Evolutionary conservation across 345 rosid species (phyloP), one percentile per base, ranked within the genome.

Genomic region (Salix suchowensis): DNA sequence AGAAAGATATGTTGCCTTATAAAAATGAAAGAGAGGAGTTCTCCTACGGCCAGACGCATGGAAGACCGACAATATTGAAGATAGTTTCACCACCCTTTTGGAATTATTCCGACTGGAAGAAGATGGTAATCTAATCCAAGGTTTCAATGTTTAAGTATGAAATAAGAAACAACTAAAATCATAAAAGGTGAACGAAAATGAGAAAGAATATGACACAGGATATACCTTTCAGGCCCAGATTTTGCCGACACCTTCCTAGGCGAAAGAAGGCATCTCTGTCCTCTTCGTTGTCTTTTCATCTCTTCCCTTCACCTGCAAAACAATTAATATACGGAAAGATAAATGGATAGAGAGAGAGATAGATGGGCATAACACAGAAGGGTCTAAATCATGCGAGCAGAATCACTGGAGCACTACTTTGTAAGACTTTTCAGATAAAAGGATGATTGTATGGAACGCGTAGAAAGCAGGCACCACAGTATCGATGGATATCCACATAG

Each of bases 161-260:
- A 18, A 13, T 4, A 4, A 42, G 14, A 13, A 11, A 3, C 13
- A 44, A 11, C 4, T 48, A 46, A 46, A 50, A 70, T 23, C 26
- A 70, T 26, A 61, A n/a, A 30, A 46, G 52, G 39, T 44, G 32
- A 39, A 64, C 12, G 30, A 67, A 28, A 50, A 4, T 46, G 5
- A 32, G 64, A 69, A 71, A 74, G 87, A 82, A 88, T 88, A 85
- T 85, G 81, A 71, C 80, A 69, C 1, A 64, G 88, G 84, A 85
- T 87, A 87, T 82, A 71, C 89, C 80, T 52, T 2, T 46, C 2
- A 68, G 83, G 78, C 70, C 78, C 66, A 37, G 64, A 36, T 18
- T 37, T 74, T 44, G 44, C 19, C 50, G 70, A 72, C 65, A 77
- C 79, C 80, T 74, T 75, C 70, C 42, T 18, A 40, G 37, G 48